Conservation (phyloP, 371 early-diverging fungal species). For the Dichotomocladium elegans region DNA sequence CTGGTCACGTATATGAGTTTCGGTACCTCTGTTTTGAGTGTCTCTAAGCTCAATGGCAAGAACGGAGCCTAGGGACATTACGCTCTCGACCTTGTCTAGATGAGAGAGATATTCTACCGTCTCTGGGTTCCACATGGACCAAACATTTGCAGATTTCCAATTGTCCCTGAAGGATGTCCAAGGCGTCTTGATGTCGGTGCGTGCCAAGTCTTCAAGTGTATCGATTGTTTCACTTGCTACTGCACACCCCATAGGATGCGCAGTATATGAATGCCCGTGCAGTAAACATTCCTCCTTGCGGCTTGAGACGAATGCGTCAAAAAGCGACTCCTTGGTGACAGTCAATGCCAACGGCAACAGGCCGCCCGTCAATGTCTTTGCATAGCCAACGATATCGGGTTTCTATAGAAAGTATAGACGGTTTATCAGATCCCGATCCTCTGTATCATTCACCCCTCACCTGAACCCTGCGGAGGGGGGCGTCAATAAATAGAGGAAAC, state of each 20-base stretch:
- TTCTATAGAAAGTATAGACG: conserved; percentile 23
- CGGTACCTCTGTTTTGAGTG: conserved; percentile 33
- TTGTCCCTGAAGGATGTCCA: conserved; percentile 34
- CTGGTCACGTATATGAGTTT: neutral
- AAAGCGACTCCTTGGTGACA: conserved; percentile 63
- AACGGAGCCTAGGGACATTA: conserved; percentile 70
- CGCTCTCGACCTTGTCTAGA: conserved; percentile 61
- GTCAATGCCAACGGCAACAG: conserved; percentile 72
- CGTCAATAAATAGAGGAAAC: conserved; percentile 5
- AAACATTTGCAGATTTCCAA: conserved; percentile 39
- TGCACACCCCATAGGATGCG: conserved; percentile 80
- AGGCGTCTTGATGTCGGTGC: conserved; percentile 5
- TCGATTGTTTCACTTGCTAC: conserved; percentile 66
- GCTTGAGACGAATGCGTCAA: conserved; percentile 61
- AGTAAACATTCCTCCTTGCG: conserved; percentile 70
- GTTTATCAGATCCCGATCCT: conserved; percentile 3
- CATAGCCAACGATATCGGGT: conserved; percentile 80
- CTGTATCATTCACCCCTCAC: neutral
- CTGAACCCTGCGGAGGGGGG: too few species aligned
- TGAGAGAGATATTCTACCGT: conserved; percentile 51
- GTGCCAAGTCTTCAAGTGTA: conserved; percentile 43
- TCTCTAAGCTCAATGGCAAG: conserved; percentile 68
- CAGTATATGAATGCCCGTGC: conserved; percentile 84
- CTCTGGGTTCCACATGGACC: conserved; percentile 58
- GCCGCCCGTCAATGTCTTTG: conserved; percentile 81